Evolutionary conservation across 306 rosid genomes (phyloP).

Genomic region (Sechiopsis laciniata): DNA sequence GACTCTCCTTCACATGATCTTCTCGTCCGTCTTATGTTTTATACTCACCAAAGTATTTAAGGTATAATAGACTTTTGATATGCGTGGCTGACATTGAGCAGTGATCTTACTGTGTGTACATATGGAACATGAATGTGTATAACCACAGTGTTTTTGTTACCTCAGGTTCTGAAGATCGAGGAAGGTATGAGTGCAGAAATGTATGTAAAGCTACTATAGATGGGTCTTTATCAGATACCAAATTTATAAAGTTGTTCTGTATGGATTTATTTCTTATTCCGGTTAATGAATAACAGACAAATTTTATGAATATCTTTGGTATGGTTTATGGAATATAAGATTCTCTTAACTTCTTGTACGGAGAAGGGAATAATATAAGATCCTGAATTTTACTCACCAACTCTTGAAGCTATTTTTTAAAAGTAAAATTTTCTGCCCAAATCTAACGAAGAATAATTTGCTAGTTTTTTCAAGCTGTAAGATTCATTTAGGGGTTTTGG

Average conservation of each 20-base stretch:
- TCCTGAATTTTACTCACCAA: not conserved
- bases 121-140: slow-evolving; percentile 3
- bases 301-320: not conserved
- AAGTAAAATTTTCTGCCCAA: slow-evolving; percentile 3
- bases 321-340: not conserved
- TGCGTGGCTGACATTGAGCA: slow-evolving; percentile 20
- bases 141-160: slow-evolving; percentile 8
- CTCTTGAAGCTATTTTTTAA: not conserved
- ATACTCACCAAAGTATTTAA: slow-evolving; percentile 73
- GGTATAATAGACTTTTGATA: slow-evolving; percentile 38
- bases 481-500: not conserved
- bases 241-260: slow-evolving; percentile 10
- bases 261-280: not conserved
- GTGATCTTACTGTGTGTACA: slow-evolving; percentile 1
- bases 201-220: slow-evolving; percentile 43
- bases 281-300: not conserved
- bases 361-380: not conserved
- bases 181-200: slow-evolving; percentile 93
- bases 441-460: not conserved
- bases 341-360: not conserved
- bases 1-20: slow-evolving; percentile 96
- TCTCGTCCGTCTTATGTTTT: slow-evolving; percentile 88
- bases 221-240: slow-evolving; percentile 20
- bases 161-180: slow-evolving; percentile 87
- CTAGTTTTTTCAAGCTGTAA: not conserved